These are phyloP conservation scores for Wilcoxina mikolae DNA, from an alignment of 495 filamentous ascomycete genomes.

Conservation along the genomic window DNA sequence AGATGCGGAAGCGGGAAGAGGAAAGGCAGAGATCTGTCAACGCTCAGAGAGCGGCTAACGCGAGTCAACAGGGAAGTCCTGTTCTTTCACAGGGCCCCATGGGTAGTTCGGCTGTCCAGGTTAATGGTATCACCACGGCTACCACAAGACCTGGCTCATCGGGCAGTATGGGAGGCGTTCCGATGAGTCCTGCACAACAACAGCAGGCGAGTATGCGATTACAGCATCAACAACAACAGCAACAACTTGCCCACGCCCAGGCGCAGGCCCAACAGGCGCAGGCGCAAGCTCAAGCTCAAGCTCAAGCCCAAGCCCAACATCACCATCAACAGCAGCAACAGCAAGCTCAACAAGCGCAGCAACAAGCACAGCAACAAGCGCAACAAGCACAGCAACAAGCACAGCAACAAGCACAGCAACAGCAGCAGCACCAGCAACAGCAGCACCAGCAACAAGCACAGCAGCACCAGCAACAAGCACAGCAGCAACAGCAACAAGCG, in stretches of 20 bases:
- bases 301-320: constrained; percentile 14
- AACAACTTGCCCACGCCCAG: constrained; percentile 27
- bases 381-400: constrained; percentile 11
- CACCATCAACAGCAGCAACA: constrained; percentile 28
- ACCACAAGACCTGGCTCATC: constrained; percentile 19
- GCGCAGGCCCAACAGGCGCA: constrained; percentile 31
- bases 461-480: constrained; percentile 29
- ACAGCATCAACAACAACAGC: constrained; percentile 28
- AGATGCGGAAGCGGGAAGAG: constrained; percentile 30
- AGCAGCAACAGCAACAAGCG: constrained; percentile 26
- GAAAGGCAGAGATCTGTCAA: constrained; percentile 28
- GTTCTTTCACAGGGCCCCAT: constrained; percentile 17
- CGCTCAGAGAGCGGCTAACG: constrained; percentile 29
- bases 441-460: constrained; percentile 26
- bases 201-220: constrained; percentile 30
- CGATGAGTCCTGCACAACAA: constrained; percentile 36
- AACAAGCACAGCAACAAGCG: constrained; percentile 5
- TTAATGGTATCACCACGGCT: constrained; percentile 20
- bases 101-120: constrained; percentile 26
- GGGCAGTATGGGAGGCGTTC: constrained; percentile 29
- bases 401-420: constrained; percentile 25
- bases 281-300: constrained; percentile 10
- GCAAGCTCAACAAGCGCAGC: constrained; percentile 30
- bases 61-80: constrained; percentile 24
- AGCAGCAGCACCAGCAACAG: constrained; percentile 27